Conservation (phyloP, 106 monocot species). For the Dendrobium nobile region DNA sequence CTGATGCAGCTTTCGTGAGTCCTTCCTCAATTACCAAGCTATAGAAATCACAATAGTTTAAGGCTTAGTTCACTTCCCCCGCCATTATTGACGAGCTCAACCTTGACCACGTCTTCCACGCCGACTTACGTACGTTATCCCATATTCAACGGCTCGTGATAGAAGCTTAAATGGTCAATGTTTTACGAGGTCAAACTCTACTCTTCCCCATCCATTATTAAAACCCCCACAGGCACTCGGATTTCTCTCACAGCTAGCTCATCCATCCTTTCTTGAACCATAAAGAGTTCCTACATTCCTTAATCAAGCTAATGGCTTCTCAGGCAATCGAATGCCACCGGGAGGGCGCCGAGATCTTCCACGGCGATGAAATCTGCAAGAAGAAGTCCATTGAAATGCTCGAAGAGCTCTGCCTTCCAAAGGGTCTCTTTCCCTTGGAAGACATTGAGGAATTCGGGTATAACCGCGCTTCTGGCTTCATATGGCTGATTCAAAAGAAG, state of each 20-base stretch:
- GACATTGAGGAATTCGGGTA: constrained; percentile 40
- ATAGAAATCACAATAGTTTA: too few species aligned
- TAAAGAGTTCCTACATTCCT: not conserved
- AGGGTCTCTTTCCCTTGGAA: constrained; percentile 31
- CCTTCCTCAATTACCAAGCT: too few species aligned
- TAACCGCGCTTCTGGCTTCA: constrained; percentile 28
- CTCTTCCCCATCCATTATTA: not conserved
- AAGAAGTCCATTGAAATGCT: constrained; percentile 27
- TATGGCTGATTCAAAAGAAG: constrained; percentile 50
- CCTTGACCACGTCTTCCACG: not conserved
- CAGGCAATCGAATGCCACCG: constrained; percentile 10
- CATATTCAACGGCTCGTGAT: not conserved
- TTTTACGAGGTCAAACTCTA: not conserved
- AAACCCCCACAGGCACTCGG: not conserved
- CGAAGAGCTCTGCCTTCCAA: constrained; percentile 28
- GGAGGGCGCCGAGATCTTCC: constrained; percentile 18
- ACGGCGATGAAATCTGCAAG: constrained; percentile 17
- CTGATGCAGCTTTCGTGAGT: too few species aligned
- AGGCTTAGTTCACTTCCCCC: too few species aligned
- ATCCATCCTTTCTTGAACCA: not conserved
- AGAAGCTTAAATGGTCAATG: not conserved
- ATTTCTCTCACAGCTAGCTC: not conserved
- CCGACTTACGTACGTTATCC: not conserved
- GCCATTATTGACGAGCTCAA: not conserved
- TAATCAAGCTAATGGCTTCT: constrained; percentile 12